These are phyloP conservation scores for Monosporascus sp. DNA, from an alignment of 2,329 filamentous ascomycete species.

Conservation along the genomic window DNA sequence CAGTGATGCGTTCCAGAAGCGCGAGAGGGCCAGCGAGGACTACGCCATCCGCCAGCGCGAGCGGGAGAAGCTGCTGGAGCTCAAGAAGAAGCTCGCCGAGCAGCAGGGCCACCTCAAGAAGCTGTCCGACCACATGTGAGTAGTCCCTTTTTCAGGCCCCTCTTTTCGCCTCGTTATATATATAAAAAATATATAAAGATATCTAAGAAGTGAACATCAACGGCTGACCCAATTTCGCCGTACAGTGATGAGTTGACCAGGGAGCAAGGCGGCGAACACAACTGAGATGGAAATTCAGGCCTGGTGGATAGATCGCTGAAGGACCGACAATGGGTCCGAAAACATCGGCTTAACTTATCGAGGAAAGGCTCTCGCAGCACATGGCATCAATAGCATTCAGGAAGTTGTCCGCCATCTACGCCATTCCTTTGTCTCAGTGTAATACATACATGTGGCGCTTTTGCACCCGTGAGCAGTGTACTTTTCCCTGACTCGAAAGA, in stretches of 20 bases:
- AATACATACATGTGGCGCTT: conserved; percentile 18
- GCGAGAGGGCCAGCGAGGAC: conserved; percentile 83
- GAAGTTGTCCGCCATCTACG: conserved; percentile 11
- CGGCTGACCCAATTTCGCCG: not conserved
- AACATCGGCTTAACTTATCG: not conserved
- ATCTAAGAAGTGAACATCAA: no score
- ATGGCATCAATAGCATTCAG: not conserved
- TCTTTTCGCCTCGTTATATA: not conserved
- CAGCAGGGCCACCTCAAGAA: conserved; percentile 81
- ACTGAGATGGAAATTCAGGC: conserved; percentile 35
- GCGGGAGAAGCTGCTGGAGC: conserved; percentile 78
- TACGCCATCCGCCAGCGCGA: conserved; percentile 82
- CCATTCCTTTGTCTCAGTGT: conserved; percentile 20
- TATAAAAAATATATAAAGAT: not conserved
- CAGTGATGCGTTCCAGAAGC: conserved; percentile 89
- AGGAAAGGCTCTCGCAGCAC: not conserved
- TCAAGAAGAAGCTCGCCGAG: conserved; percentile 68
- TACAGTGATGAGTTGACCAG: conserved; percentile 72
- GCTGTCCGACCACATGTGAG: conserved; percentile 82
- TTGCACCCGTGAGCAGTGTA: conserved; percentile 6
- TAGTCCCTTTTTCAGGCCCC: conserved; percentile 12
- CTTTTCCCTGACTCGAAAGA: conserved; percentile 13
- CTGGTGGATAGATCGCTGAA: not conserved
- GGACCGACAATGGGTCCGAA: not conserved
- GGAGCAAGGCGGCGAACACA: conserved; percentile 63